phyloP scores from a whole-genome alignment of 805 yeast species.

The Monosporozyma aerobia region DNA sequence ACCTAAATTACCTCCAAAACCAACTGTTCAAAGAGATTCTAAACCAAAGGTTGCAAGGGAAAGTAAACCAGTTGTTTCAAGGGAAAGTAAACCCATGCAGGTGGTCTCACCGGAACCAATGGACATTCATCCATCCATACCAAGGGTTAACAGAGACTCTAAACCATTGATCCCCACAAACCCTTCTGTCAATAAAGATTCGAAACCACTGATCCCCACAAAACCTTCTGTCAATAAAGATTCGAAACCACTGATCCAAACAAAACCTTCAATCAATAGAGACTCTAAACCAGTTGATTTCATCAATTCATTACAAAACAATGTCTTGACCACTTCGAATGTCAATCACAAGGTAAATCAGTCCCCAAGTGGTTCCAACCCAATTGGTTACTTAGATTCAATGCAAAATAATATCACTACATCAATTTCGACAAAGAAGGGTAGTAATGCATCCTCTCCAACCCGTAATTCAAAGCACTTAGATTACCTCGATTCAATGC shows the following conservation, averaged over 20 bases:
- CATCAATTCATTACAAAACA: not conserved
- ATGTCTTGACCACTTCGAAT: not conserved
- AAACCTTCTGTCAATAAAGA: not conserved
- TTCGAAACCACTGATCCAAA: not conserved
- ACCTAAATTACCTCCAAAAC: not conserved
- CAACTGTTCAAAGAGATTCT: not conserved
- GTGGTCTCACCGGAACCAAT: not conserved
- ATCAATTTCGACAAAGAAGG: not conserved
- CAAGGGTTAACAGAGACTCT: not conserved
- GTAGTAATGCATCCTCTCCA: not conserved
- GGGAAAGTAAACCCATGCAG: not conserved
- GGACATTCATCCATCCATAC: not conserved
- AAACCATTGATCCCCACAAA: not conserved
- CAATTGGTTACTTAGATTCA: conserved; percentile 17
- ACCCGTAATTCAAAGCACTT: not conserved
- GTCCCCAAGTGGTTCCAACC: not conserved
- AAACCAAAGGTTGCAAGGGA: not conserved
- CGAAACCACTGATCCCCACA: not conserved
- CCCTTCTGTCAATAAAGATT: not conserved
- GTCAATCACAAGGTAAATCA: not conserved
- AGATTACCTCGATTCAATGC: conserved; percentile 19
- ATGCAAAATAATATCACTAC: conserved; percentile 10
- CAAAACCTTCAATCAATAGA: not conserved
- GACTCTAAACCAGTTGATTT: not conserved
- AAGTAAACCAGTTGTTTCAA: not conserved